Evolutionary conservation across 2,329 filamentous ascomycete species (phyloP).

Genomic region (Apiospora saccharicola): DNA sequence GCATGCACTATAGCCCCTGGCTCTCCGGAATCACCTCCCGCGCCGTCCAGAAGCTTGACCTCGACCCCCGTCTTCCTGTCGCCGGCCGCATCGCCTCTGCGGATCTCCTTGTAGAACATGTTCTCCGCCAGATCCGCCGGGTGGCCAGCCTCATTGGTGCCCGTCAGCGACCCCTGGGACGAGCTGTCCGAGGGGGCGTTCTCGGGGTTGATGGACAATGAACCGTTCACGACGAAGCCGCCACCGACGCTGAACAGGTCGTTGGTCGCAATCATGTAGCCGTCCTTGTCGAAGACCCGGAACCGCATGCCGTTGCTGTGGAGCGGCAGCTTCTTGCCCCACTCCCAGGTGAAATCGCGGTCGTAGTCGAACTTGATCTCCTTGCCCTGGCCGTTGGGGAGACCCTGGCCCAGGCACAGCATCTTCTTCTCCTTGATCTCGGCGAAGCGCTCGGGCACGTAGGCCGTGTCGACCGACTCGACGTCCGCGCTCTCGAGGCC

Average conservation of each 20-base stretch:
- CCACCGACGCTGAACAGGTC: conserved; percentile 60
- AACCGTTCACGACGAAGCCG: conserved; percentile 60
- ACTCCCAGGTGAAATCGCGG: conserved; percentile 58
- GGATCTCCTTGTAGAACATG: conserved; percentile 60
- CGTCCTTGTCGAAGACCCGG: conserved; percentile 56
- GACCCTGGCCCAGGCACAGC: conserved; percentile 51
- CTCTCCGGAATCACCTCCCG: conserved; percentile 28
- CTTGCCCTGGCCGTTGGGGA: conserved; percentile 49
- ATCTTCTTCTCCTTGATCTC: conserved; percentile 56
- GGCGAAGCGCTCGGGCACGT: conserved; percentile 54
- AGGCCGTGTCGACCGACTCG: conserved; percentile 56
- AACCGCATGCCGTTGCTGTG: conserved; percentile 62
- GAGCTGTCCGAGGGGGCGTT: conserved; percentile 30
- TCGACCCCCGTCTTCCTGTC: conserved; percentile 54
- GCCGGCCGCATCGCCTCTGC: conserved; percentile 53
- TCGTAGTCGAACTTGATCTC: conserved; percentile 59
- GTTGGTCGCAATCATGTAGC: conserved; percentile 55
- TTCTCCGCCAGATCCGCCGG: conserved; percentile 59
- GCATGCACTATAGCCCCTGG: conserved; percentile 30
- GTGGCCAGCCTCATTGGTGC: conserved; percentile 38
- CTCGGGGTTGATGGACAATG: conserved; percentile 46
- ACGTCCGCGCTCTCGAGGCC: conserved; percentile 59
- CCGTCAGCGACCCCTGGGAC: conserved; percentile 28
- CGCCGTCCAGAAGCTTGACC: conserved; percentile 46
- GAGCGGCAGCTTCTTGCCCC: conserved; percentile 57